Conservation (phyloP, 2,329 filamentous ascomycete genomes). For the Ploettnerulaceae sp. region DNA sequence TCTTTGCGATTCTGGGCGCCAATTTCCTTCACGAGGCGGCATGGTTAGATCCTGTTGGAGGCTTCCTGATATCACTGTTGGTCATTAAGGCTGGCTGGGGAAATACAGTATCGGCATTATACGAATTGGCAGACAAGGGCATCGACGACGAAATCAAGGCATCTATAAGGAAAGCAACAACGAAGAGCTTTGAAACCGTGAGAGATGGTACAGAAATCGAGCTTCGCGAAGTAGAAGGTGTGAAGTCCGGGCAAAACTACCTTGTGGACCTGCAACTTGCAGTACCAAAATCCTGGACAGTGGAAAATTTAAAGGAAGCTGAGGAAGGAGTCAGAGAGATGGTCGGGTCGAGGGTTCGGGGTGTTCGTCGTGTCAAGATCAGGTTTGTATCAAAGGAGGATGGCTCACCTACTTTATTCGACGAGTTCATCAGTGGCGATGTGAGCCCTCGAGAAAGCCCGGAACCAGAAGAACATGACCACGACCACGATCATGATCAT, state of each 20-base stretch:
- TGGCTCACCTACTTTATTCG: constrained; percentile 54
- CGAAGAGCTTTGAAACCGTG: constrained; percentile 52
- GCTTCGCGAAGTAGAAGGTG: constrained; percentile 74
- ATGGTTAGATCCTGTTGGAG: constrained; percentile 93
- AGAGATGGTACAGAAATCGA: constrained; percentile 55
- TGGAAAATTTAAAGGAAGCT: constrained; percentile 63
- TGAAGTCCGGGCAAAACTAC: constrained; percentile 97
- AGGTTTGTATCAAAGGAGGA: constrained; percentile 72
- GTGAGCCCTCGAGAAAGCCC: constrained; percentile 52
- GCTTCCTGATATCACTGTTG: constrained; percentile 86
- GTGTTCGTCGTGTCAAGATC: constrained; percentile 77
- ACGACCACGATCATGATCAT: constrained; percentile 39
- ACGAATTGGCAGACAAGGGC: constrained; percentile 85
- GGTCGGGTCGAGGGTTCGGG: constrained; percentile 73
- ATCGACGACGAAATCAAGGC: constrained; percentile 80
- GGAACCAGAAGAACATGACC: constrained; percentile 53
- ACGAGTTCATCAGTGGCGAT: constrained; percentile 72
- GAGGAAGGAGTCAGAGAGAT: constrained; percentile 69
- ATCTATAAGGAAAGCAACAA: constrained; percentile 62
- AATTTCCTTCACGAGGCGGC: constrained; percentile 80
- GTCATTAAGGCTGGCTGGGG: constrained; percentile 85
- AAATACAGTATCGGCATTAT: constrained; percentile 76
- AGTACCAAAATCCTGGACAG: constrained; percentile 70
- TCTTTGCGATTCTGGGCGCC: constrained; percentile 82
- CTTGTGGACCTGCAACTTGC: constrained; percentile 84